Evolutionary conservation across 805 yeast species (phyloP).

Genomic region (Blastobotrys muscicola): DNA sequence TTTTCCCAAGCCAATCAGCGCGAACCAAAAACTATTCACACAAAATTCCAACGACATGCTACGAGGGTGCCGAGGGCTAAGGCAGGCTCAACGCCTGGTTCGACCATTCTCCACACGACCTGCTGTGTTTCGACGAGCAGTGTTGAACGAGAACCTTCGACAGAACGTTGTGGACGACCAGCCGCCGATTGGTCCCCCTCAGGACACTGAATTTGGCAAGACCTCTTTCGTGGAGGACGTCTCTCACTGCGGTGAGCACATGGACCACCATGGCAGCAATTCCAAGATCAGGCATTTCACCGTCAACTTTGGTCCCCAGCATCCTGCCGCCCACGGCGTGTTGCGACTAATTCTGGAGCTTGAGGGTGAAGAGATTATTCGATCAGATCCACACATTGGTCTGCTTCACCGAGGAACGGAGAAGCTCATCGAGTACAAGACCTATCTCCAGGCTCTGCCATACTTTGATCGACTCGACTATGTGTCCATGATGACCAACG

Average conservation of each 20-base stretch:
- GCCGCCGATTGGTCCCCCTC: slow-evolving; percentile 26
- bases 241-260: slow-evolving; percentile 13
- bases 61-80: no score
- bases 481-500: slow-evolving; percentile 83
- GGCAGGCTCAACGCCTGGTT: no score
- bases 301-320: slow-evolving; percentile 87
- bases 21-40: no score
- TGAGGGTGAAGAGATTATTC: slow-evolving; percentile 79
- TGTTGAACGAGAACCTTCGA: slow-evolving; percentile 3
- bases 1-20: no score
- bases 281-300: slow-evolving; percentile 74
- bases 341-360: slow-evolving; percentile 75
- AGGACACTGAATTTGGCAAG: slow-evolving; percentile 23
- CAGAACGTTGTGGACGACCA: slow-evolving; percentile 1
- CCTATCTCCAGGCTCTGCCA: slow-evolving; percentile 81
- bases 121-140: neutral
- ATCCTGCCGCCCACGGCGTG: slow-evolving; percentile 93
- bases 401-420: slow-evolving; percentile 83
- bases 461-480: slow-evolving; percentile 83
- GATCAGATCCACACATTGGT: slow-evolving; percentile 87
- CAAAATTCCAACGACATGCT: no score
- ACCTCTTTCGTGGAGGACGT: slow-evolving; percentile 27
- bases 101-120: no score
- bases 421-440: slow-evolving; percentile 76
- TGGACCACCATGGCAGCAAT: slow-evolving; percentile 16